phyloP scores from a whole-genome alignment of 176 grass and related monocot species.

The Bolboschoenus planiculmis region DNA sequence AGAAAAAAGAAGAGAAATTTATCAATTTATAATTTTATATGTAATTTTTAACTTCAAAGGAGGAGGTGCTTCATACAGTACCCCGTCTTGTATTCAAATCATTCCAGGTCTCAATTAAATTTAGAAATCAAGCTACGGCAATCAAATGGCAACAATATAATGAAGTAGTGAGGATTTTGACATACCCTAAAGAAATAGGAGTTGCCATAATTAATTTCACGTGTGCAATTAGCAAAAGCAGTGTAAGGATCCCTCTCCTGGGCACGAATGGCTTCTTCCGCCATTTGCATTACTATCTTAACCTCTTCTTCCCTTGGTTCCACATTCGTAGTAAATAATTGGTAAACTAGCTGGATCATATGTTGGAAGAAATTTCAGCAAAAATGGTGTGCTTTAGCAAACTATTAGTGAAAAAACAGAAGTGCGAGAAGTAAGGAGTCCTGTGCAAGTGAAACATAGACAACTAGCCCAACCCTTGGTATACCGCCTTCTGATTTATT shows the following conservation, averaged over 20 bases:
- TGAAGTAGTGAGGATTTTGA: conserved; percentile 8
- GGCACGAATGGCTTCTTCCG: conserved; percentile 98
- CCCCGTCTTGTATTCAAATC: background rate
- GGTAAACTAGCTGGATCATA: conserved; percentile 70
- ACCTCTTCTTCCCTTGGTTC: conserved; percentile 96
- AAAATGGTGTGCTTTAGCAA: background rate
- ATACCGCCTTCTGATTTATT: background rate
- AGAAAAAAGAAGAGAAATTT: conserved; percentile 10
- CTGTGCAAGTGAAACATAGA: background rate
- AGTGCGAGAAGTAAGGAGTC: background rate
- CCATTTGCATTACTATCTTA: conserved; percentile 99
- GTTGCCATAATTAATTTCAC: conserved; percentile 97
- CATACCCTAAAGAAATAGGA: conserved; percentile 93
- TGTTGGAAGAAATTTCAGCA: conserved; percentile 30
- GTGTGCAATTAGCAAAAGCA: conserved; percentile 85
- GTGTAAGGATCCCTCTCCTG: conserved; percentile 99
- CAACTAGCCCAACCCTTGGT: background rate
- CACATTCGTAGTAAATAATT: conserved; percentile 91
- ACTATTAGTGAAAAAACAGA: background rate
- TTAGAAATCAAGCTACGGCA: background rate
- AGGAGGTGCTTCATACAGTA: background rate
- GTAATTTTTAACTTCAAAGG: background rate
- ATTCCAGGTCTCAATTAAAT: background rate
- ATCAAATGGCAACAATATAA: background rate
- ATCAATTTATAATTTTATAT: background rate